phyloP scores from a whole-genome alignment of 306 rosid species.

The Cucurbita pepo region DNA sequence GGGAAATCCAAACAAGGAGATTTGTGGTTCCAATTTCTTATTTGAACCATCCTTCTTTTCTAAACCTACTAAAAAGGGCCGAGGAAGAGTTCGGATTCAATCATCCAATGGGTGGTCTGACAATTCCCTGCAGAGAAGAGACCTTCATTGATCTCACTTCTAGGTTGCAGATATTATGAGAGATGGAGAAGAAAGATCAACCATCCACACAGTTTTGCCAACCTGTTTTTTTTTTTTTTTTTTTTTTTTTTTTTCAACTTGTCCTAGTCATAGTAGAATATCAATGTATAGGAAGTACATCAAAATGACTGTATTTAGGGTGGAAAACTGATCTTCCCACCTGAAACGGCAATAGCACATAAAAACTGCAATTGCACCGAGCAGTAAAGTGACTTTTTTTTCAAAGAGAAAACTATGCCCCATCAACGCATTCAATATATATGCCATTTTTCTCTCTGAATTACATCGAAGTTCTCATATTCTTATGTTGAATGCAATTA shows the following conservation, averaged over 20 bases:
- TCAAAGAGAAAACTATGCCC: background rate
- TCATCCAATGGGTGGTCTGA: slow-evolving; percentile 48
- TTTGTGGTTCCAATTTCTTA: slow-evolving; percentile 25
- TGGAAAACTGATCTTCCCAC: background rate
- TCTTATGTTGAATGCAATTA: background rate
- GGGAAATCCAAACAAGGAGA: slow-evolving; percentile 25
- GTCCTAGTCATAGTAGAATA: background rate
- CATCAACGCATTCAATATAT: background rate
- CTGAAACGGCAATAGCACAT: too few species aligned
- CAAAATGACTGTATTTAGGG: background rate
- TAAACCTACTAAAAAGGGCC: slow-evolving; percentile 17
- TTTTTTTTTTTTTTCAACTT: background rate
- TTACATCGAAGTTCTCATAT: background rate
- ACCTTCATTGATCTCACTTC: slow-evolving; percentile 23
- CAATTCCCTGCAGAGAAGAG: slow-evolving; percentile 36
- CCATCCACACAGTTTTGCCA: background rate
- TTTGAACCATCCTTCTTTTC: slow-evolving; percentile 28
- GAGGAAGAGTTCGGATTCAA: slow-evolving; percentile 41
- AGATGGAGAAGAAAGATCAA: background rate
- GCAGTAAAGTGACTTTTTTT: background rate
- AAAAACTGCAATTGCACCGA: background rate
- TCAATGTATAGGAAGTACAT: background rate
- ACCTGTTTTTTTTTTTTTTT: background rate
- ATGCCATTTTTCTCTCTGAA: too few species aligned
- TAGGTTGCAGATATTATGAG: background rate